These are phyloP conservation scores for Pseudogymnoascus sp. DNA, from an alignment of 2,329 filamentous ascomycete genomes.

Conservation along the genomic window DNA sequence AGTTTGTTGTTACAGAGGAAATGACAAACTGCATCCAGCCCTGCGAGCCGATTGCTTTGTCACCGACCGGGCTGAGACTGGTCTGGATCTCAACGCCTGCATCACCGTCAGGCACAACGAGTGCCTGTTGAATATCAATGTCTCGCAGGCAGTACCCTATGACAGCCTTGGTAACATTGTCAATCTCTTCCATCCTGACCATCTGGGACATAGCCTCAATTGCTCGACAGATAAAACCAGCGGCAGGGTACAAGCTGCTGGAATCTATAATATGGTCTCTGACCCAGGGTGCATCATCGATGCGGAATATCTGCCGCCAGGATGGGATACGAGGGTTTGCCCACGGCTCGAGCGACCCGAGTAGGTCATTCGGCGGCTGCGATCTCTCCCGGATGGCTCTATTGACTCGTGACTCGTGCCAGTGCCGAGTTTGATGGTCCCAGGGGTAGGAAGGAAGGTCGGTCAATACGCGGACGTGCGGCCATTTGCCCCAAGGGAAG, in stretches of 20 bases:
- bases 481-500: not conserved
- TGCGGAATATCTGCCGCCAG: not conserved
- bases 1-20: not conserved
- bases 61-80: not conserved
- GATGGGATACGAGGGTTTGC: too few species aligned
- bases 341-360: not conserved
- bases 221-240: constrained; percentile 25
- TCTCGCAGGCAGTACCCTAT: constrained; percentile 38
- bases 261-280: constrained; percentile 18
- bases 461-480: not conserved
- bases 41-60: not conserved
- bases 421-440: not conserved
- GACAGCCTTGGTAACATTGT: not conserved
- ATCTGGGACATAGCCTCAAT: constrained; percentile 21
- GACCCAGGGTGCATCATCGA: constrained; percentile 13
- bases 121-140: constrained; percentile 42
- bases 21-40: not conserved
- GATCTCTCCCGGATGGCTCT: not conserved
- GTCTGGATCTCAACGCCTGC: constrained; percentile 42
- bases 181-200: not conserved
- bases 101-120: constrained; percentile 40
- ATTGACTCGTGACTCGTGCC: constrained; percentile 11
- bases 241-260: constrained; percentile 22
- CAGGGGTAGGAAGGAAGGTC: constrained; percentile 12
- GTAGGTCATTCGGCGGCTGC: not conserved